These are phyloP conservation scores for Colletotrichum gloeosporioides DNA, from an alignment of 2,329 filamentous ascomycete genomes.

Conservation along the genomic window DNA sequence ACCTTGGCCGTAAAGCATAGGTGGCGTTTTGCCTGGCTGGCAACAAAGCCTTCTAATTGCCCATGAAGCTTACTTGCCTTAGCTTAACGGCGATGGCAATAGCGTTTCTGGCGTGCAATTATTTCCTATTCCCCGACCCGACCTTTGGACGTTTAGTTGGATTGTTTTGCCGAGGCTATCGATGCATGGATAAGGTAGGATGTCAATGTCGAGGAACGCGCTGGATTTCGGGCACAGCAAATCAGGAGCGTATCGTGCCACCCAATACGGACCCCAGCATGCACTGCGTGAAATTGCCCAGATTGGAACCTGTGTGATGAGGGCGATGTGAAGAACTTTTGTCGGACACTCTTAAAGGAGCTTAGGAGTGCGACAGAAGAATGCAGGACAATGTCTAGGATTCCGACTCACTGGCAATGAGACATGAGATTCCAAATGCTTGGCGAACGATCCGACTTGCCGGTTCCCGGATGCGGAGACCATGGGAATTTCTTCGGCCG, in stretches of 20 bases:
- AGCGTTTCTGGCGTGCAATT: background rate
- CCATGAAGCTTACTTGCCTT: background rate
- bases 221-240: background rate
- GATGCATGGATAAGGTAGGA: background rate
- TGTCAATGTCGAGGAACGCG: background rate
- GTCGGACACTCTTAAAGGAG: background rate
- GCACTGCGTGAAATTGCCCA: background rate
- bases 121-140: background rate
- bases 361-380: background rate
- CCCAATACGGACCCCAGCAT: background rate
- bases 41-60: background rate
- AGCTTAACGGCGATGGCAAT: background rate
- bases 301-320: background rate
- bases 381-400: background rate
- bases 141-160: rapidly evolving
- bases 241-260: rapidly evolving
- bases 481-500: background rate
- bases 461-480: background rate
- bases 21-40: background rate
- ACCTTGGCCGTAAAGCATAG: background rate
- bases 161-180: background rate
- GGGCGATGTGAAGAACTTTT: background rate
- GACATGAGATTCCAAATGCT: background rate
- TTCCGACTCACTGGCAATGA: background rate
- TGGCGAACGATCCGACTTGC: background rate